Percentiles rank a stretch among this genome's conserved stretches.
These are phyloP conservation scores for Pythium periplocum DNA, from an alignment of 352 stramenopile species.

Conservation along the genomic window DNA sequence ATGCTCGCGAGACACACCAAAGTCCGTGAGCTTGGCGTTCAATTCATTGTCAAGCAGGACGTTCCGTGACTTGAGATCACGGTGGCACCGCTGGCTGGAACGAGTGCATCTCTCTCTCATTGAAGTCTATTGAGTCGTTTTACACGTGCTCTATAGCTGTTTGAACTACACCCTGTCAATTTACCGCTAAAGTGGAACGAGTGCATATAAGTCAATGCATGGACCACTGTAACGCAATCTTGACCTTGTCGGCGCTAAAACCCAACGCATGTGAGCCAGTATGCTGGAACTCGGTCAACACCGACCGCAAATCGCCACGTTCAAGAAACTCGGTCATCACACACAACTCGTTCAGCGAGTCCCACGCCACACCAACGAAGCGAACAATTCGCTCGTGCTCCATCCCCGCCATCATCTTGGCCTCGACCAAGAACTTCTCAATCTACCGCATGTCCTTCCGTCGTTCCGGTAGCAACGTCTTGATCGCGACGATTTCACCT, in stretches of 20 bases:
- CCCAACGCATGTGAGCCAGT: constrained; percentile 7
- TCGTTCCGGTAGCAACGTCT: constrained; percentile 44
- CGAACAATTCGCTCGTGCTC: constrained; percentile 57
- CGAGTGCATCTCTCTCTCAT: too few species aligned
- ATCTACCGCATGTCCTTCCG: constrained; percentile 49
- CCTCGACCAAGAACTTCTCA: constrained; percentile 41
- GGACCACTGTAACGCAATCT: constrained; percentile 23
- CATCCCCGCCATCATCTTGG: constrained; percentile 49
- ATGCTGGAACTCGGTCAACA: constrained; percentile 27
- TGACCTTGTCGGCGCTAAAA: constrained; percentile 20
- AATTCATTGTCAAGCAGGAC: constrained; percentile 20
- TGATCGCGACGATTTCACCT: constrained; percentile 44
- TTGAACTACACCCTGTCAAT: too few species aligned
- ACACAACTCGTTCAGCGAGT: constrained; percentile 20
- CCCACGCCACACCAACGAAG: constrained; percentile 66
- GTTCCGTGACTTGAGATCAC: constrained; percentile 33
- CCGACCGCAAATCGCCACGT: constrained; percentile 13
- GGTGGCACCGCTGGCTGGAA: constrained; percentile 15
- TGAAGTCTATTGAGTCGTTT: too few species aligned
- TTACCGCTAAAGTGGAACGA: too few species aligned
- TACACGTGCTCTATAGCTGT: too few species aligned
- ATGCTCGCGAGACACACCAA: constrained; percentile 23
- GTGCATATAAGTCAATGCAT: constrained; percentile 13
- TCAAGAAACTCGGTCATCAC: constrained; percentile 25
- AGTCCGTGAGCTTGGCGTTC: constrained; percentile 30